Evolutionary conservation across 2,329 filamentous ascomycete genomes (phyloP).

Genomic region (Colletotrichum sp.): DNA sequence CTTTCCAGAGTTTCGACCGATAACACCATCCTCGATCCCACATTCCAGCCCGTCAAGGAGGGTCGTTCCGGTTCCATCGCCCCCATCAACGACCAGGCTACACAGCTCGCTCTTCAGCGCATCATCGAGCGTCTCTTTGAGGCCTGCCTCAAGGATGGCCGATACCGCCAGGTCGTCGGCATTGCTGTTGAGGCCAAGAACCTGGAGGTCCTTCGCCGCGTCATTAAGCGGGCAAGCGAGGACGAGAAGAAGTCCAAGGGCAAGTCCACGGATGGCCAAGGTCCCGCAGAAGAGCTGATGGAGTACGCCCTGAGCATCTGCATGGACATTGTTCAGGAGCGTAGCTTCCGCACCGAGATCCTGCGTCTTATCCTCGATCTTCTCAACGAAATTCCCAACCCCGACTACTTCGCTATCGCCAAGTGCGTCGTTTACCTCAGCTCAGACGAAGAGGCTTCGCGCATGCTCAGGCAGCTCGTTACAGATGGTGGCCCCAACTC

Average conservation of each 20-base stretch:
- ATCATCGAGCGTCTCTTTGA: slow-evolving; percentile 92
- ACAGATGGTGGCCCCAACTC: slow-evolving; percentile 79
- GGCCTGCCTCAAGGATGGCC: slow-evolving; percentile 82
- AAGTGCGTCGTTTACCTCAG: slow-evolving; percentile 97
- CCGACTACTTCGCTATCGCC: slow-evolving; percentile 97
- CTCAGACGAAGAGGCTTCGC: slow-evolving; percentile 87
- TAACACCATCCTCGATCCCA: slow-evolving; percentile 65
- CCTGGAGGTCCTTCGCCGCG: slow-evolving; percentile 81
- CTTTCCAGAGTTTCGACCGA: slow-evolving; percentile 81
- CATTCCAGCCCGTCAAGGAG: slow-evolving; percentile 59
- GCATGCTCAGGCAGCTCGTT: slow-evolving; percentile 83
- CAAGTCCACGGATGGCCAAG: slow-evolving; percentile 58
- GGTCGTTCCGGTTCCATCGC: slow-evolving; percentile 66
- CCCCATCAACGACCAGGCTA: slow-evolving; percentile 69
- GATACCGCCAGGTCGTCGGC: slow-evolving; percentile 94
- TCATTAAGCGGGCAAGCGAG: slow-evolving; percentile 87
- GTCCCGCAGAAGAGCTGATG: slow-evolving; percentile 84
- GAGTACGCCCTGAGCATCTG: slow-evolving; percentile 95
- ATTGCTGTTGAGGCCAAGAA: slow-evolving; percentile 96
- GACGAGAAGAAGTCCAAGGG: slow-evolving; percentile 77
- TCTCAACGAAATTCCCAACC: slow-evolving; percentile 88
- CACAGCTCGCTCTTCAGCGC: slow-evolving; percentile 79
- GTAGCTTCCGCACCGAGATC: slow-evolving; percentile 82
- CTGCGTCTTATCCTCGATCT: slow-evolving; percentile 91
- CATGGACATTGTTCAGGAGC: slow-evolving; percentile 97